A percentile compares a stretch with the other conserved stretches of the same genome.
Conservation (phyloP, 2,329 filamentous ascomycete genomes). For the Dactylonectria macrodidyma region DNA sequence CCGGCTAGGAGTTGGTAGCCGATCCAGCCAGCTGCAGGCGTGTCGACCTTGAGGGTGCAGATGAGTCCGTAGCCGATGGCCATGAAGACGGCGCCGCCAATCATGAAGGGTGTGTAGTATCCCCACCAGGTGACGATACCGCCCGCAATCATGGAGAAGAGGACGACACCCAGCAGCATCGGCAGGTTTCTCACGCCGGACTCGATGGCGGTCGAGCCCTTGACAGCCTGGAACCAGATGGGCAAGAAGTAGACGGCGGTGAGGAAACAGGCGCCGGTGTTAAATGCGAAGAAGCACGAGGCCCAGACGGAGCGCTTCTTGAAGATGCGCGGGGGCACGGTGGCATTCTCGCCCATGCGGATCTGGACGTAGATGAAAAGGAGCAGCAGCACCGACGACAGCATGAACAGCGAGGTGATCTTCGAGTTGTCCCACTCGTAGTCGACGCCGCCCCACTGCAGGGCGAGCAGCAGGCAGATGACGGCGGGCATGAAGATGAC, state of each 20-base stretch:
- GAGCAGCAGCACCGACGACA: slow-evolving; percentile 51
- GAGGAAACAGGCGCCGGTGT: slow-evolving; percentile 55
- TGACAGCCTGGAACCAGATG: slow-evolving; percentile 63
- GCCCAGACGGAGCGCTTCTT: slow-evolving; percentile 57
- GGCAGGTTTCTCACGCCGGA: slow-evolving; percentile 60
- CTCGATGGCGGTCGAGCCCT: slow-evolving; percentile 55
- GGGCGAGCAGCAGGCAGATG: slow-evolving; percentile 64
- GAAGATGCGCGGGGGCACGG: slow-evolving; percentile 60
- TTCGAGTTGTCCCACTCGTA: slow-evolving; percentile 48
- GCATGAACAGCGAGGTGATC: slow-evolving; percentile 50
- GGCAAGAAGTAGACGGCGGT: slow-evolving; percentile 57
- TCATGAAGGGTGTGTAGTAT: slow-evolving; percentile 62
- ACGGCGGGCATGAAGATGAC: slow-evolving; percentile 54
- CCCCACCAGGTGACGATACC: slow-evolving; percentile 56
- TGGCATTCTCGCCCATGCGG: slow-evolving; percentile 58
- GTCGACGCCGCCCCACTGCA: slow-evolving; percentile 63
- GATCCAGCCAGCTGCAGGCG: slow-evolving; percentile 57
- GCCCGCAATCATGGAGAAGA: slow-evolving; percentile 54
- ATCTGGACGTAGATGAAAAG: slow-evolving; percentile 57
- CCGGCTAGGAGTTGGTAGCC: slow-evolving; percentile 58
- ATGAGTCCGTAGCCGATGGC: slow-evolving; percentile 59
- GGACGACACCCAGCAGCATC: slow-evolving; percentile 55
- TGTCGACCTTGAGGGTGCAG: slow-evolving; percentile 56
- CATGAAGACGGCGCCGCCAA: slow-evolving; percentile 52
- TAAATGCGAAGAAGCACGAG: slow-evolving; percentile 54